Base-by-base conservation (phyloP, 257 asterid genomes). In the Fraxinus cuspidata region DNA sequence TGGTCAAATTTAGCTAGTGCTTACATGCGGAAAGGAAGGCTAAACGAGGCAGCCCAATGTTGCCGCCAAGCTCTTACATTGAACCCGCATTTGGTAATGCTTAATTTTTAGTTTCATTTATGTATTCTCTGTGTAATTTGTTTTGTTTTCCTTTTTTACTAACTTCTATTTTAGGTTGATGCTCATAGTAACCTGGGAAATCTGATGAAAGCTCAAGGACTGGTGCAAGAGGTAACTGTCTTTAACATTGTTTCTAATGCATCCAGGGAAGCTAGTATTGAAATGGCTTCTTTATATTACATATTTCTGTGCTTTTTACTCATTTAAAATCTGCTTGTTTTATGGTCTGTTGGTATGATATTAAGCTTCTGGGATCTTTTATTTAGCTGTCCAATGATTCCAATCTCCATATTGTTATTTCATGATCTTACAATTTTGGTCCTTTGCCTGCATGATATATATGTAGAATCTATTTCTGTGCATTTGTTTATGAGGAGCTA, bases 1-100 rank as follows among this genome's bases (percentile, higher is more conserved):
- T 96, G 99, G 99, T 96, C 99, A 74, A 96, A 96, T 85, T 82
- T 96, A 87, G 97, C 98, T 70, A 92, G 99, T 83, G 99, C 98
- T 76, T 96, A 96, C 84, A 96, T 90, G 97, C 88, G 97, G 80
- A 93, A 90, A 83, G 97, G 97, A 85, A 90, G 98, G 88, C 88
- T 89, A 72, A 87, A 73, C 77, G 99, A 96, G 86, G 99, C 99
- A 72, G 96, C 93, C n/a, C 94, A 96, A 82, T 93, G 99, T 86
- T 96, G 98, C 84, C 99, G 99, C 67, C 99, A 96, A 85, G 98
- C 99, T 82, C 97, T 96, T 83, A 94, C 97, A 67, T 70, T 96
- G 81, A 93, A 93, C 83, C 96, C 96, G 34, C 97, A 79, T 56
- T 82, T 93, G 97, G 99, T 96, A 93, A 35, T 35, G 56, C 40